Percentiles rank a stretch among this genome's conserved stretches.
These are phyloP conservation scores for Cercophora sp. DNA, from an alignment of 495 filamentous ascomycete genomes.

Conservation along the genomic window DNA sequence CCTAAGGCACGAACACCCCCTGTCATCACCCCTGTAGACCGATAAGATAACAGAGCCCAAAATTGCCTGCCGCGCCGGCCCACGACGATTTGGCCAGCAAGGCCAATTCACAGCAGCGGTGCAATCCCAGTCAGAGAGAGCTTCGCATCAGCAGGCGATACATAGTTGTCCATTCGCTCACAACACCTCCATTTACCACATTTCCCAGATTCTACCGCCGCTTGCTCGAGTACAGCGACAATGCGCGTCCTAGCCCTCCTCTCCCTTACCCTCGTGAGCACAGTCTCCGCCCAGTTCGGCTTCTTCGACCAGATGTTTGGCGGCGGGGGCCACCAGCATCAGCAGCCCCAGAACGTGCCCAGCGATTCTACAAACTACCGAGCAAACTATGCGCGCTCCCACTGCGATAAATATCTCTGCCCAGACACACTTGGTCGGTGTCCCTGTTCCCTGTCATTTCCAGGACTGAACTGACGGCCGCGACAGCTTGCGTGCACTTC, in stretches of 20 bases:
- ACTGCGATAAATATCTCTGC: constrained; percentile 88
- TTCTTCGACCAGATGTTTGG: constrained; percentile 82
- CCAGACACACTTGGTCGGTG: constrained; percentile 67
- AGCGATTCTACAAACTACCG: constrained; percentile 78
- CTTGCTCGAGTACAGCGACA: constrained; percentile 5
- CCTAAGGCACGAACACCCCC: too few species aligned
- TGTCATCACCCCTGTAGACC: constrained; percentile 26
- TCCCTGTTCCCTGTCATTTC: background rate
- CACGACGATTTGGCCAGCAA: constrained; percentile 20
- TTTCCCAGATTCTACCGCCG: too few species aligned
- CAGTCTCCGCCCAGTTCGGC: constrained; percentile 63
- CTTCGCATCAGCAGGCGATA: background rate
- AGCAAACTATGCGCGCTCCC: constrained; percentile 61
- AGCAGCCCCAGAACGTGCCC: constrained; percentile 67
- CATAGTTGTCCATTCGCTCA: background rate
- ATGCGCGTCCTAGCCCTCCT: constrained; percentile 34
- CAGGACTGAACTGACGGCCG: too few species aligned
- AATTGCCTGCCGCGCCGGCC: constrained; percentile 4
- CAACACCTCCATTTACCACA: background rate
- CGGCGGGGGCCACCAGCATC: constrained; percentile 34
- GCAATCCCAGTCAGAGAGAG: background rate
- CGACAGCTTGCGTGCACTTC: constrained; percentile 83
- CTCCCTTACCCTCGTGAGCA: constrained; percentile 27
- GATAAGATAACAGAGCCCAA: constrained; percentile 36
- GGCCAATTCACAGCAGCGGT: constrained; percentile 3